These are phyloP conservation scores for Verticillium tricorpus DNA, from an alignment of 2,329 filamentous ascomycete species.

Conservation along the genomic window DNA sequence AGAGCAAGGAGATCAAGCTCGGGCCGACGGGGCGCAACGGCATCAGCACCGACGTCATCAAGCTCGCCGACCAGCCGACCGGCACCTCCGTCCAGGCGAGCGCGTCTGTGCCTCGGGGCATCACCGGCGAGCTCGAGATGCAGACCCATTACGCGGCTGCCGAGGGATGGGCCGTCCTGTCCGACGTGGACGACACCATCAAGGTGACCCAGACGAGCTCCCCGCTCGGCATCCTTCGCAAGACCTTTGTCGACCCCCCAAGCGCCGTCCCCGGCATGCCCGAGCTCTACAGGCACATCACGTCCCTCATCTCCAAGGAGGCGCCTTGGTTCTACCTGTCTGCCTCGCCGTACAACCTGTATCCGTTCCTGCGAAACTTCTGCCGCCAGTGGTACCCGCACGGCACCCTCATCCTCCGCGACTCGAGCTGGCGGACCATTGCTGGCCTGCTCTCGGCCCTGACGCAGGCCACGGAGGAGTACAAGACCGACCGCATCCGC, in stretches of 20 bases:
- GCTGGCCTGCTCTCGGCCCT: conserved; percentile 74
- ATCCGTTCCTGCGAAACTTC: conserved; percentile 78
- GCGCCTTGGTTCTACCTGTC: conserved; percentile 91
- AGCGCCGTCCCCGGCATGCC: conserved; percentile 76
- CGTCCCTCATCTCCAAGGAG: conserved; percentile 44
- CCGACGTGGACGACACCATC: conserved; percentile 93
- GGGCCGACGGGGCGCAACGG: conserved; percentile 70
- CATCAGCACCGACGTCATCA: conserved; percentile 61
- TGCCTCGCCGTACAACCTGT: conserved; percentile 90
- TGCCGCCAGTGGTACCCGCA: conserved; percentile 65
- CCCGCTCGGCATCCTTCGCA: conserved; percentile 72
- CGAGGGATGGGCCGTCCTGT: conserved; percentile 80
- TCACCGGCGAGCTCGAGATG: conserved; percentile 55
- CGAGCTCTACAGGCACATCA: conserved; percentile 68
- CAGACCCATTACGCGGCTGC: conserved; percentile 70
- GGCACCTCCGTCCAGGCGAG: conserved; percentile 41
- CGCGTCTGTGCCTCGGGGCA: conserved; percentile 45
- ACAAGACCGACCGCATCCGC: conserved; percentile 77
- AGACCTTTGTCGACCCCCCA: conserved; percentile 77
- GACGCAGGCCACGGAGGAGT: conserved; percentile 75
- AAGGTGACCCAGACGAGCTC: conserved; percentile 83
- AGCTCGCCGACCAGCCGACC: conserved; percentile 40
- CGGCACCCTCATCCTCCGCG: conserved; percentile 79
- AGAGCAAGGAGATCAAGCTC: conserved; percentile 44
- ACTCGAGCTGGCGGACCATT: conserved; percentile 81